Evolutionary conservation across 176 grass and related monocot species (phyloP), one percentile per base, ranked within the genome.

Genomic region (Oryza nivara): DNA sequence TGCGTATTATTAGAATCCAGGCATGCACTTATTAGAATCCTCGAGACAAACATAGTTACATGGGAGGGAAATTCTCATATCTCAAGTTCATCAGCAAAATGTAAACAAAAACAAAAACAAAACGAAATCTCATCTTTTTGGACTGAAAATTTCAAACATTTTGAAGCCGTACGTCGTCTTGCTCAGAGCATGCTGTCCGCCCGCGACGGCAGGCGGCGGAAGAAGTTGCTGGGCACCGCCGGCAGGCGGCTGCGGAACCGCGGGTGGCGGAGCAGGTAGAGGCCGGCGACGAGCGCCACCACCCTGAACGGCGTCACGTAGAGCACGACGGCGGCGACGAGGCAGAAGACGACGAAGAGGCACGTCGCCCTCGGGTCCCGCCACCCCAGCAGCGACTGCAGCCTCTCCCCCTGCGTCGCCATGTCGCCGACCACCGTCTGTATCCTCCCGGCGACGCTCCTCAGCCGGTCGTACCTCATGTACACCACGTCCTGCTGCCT

Each of bases 371-470:
- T 91, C 0, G 95, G 92, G 85, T 97, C 95, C 2, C 95, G 67
- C 95, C 95, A 95, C 75, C 92, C 85, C 54, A 91, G 79, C 74
- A 95, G 92, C 49, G 92, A 90, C 64, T 91, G 85, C 64, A 94
- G 35, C 69, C 95, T 41, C 92, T 97, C 95, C 67, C 95, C 92
- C 78, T 95, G 95, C 44, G 92, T 97, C 26, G 95, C 95, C 91
- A 97, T 88, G 85, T 97, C 95, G 34, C 91, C 92, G 28, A 87
- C 92, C 32, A 97, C 89, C 3, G 95, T 97, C 82, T 97, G 95
- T 49, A 97, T 91, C 84, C 95, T 88, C 0, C 95, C 95, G 0
- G 95, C 95, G 0, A 97, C 92, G 67, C 95, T 97, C 58, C 92
- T 60, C 52, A 97, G 82, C 12, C 95, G 66, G 64, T 97, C 95